phyloP scores from a whole-genome alignment of 257 asterid species.

The Penstemon eatonii region DNA sequence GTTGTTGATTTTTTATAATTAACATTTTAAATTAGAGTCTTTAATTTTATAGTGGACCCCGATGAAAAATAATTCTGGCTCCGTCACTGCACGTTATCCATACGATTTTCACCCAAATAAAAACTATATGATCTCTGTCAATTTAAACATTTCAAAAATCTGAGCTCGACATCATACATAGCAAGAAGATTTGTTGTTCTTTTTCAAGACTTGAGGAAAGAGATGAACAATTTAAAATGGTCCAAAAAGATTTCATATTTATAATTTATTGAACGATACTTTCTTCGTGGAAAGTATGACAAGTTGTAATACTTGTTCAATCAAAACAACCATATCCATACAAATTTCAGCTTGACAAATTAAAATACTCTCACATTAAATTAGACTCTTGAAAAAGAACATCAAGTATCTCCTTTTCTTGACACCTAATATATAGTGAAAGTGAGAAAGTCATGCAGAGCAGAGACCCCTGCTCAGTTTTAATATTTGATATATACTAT shows the following conservation, averaged over 20 bases:
- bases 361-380: not conserved
- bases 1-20: too few species aligned
- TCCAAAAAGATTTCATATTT: not conserved
- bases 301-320: not conserved
- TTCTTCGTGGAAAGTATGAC: not conserved
- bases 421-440: not conserved
- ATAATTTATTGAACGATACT: too few species aligned
- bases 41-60: too few species aligned
- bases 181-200: too few species aligned
- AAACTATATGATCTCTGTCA: too few species aligned
- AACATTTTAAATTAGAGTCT: too few species aligned
- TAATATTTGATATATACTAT: not conserved
- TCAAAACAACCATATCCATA: not conserved
- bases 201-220: too few species aligned
- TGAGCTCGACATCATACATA: too few species aligned
- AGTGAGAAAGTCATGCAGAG: not conserved
- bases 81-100: too few species aligned
- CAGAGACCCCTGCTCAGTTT: not conserved
- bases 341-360: not conserved
- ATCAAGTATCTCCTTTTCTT: not conserved
- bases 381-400: not conserved
- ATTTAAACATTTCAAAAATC: too few species aligned
- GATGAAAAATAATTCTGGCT: too few species aligned
- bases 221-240: not conserved
- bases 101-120: too few species aligned